phyloP scores from a whole-genome alignment of 208 protist genomes.

The Acanthamoeba royreba region DNA sequence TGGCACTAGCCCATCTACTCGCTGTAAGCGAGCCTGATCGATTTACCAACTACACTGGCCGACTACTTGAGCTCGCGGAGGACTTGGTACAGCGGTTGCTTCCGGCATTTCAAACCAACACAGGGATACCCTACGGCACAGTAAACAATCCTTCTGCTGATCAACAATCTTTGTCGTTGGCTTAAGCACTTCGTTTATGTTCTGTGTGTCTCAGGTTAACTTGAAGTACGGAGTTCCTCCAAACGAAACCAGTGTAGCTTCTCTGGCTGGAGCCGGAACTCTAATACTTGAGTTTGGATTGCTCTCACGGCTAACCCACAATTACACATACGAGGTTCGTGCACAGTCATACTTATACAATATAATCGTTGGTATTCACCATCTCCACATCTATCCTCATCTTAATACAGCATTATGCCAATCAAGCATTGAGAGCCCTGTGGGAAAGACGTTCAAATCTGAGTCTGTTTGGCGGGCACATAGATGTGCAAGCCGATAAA shows the following conservation, averaged over 20 bases:
- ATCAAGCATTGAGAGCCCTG: slow-evolving; percentile 49
- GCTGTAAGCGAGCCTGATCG: neutral
- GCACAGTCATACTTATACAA: too few species aligned
- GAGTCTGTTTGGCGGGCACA: slow-evolving; percentile 71
- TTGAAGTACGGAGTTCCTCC: slow-evolving; percentile 76
- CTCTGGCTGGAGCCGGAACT: slow-evolving; percentile 71
- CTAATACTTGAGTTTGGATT: slow-evolving; percentile 76
- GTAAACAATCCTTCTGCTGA: neutral
- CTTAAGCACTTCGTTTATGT: too few species aligned
- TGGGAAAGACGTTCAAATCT: slow-evolving; percentile 63
- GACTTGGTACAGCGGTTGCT: slow-evolving; percentile 78
- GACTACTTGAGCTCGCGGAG: slow-evolving; percentile 74
- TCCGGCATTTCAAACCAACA: slow-evolving; percentile 82
- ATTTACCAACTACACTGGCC: slow-evolving; percentile 65
- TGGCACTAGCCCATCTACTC: slow-evolving; percentile 52
- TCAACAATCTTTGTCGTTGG: too few species aligned
- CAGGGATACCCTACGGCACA: slow-evolving; percentile 86
- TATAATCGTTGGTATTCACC: too few species aligned
- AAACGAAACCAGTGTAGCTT: slow-evolving; percentile 73
- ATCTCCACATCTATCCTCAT: too few species aligned
- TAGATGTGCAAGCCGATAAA: slow-evolving; percentile 57
- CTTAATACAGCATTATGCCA: slow-evolving; percentile 53
- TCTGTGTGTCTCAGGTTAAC: slow-evolving; percentile 77
- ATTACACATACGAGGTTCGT: slow-evolving; percentile 67
- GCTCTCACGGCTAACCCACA: slow-evolving; percentile 54